Evolutionary conservation across 805 yeast species (phyloP), one percentile per base, ranked within the genome.

Genomic region (Hanseniaspora hatyaiensis): DNA sequence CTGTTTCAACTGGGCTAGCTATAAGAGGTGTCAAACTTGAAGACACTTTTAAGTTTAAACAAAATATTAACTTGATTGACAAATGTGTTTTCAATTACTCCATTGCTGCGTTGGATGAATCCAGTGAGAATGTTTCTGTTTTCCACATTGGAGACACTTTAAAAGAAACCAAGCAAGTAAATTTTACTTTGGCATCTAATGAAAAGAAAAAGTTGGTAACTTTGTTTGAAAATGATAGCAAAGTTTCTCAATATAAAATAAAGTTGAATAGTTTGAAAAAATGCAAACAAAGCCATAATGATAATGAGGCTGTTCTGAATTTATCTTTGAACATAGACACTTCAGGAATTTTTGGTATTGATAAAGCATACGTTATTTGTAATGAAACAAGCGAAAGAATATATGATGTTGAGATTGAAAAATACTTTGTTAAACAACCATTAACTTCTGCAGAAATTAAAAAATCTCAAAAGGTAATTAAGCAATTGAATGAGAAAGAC

Each of bases 1-100:
- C 96, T 38, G 85, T 85, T 45, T 95, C 85, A 12, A 71, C 84
- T 56, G 98, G 98, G 42, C 77, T 94, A 2, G 77, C 95, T n/a
- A 67, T 82, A 32, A 74, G 87, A 53, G 97, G 92, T 18, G 81
- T 86, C 34, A 70, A 77, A 40, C 67, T 85, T 32, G 76, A 86
- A n/a, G 72, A 77, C 33, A 72, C 78, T 56, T 80, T 78, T 61
- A 75, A 78, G 54, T 71, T 82, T 6, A 75, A 75, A 55, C 59
- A 61, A 9, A 77, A 75, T 36, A 71, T 85, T 41, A 64, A 68
- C 20, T 69, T 85, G 3, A 57, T 72, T 28, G 94, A 84, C 49
- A 72, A 72, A 48, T 61, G 78, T 0, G 57, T 72, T 34, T 71
- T 66, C 53, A 70, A 71, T 47, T 82, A 71, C 57, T 69, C 69